Conservation (phyloP, 192 early-diverging fungal species). For the Coemansia aciculifera region DNA sequence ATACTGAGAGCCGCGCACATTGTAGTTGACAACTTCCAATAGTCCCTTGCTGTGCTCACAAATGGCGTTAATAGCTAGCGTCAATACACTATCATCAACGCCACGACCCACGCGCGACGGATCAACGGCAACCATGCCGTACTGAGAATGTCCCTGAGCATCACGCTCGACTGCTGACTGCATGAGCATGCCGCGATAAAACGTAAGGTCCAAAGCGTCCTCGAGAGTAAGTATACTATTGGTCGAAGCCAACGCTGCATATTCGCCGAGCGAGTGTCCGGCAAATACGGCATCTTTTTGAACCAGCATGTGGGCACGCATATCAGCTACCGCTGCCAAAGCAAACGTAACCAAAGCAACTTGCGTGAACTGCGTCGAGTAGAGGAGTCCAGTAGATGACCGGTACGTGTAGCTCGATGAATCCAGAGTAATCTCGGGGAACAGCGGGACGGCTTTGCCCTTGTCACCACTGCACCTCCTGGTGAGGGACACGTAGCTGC, state of each 20-base stretch:
- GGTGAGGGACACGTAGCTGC: constrained; percentile 63
- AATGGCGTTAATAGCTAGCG: constrained; percentile 66
- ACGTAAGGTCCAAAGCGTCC: constrained; percentile 82
- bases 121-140: constrained; percentile 93
- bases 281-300: constrained; percentile 78
- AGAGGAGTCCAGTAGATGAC: constrained; percentile 76
- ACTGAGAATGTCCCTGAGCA: constrained; percentile 75
- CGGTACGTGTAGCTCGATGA: constrained; percentile 80
- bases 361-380: constrained; percentile 94
- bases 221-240: constrained; percentile 78
- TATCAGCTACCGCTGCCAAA: constrained; percentile 83
- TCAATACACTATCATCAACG: constrained; percentile 74
- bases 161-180: constrained; percentile 87
- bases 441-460: neutral
- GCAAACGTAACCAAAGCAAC: constrained; percentile 82
- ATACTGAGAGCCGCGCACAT: constrained; percentile 93
- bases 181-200: constrained; percentile 97
- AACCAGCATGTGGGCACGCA: constrained; percentile 80
- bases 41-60: constrained; percentile 70
- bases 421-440: constrained; percentile 62
- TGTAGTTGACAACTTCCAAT: constrained; percentile 92
- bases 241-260: constrained; percentile 79
- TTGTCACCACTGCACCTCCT: neutral
- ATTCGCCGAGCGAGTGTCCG: constrained; percentile 94
- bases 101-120: constrained; percentile 74